phyloP scores from a whole-genome alignment of 306 rosid species.

The Phaseolus lunatus region DNA sequence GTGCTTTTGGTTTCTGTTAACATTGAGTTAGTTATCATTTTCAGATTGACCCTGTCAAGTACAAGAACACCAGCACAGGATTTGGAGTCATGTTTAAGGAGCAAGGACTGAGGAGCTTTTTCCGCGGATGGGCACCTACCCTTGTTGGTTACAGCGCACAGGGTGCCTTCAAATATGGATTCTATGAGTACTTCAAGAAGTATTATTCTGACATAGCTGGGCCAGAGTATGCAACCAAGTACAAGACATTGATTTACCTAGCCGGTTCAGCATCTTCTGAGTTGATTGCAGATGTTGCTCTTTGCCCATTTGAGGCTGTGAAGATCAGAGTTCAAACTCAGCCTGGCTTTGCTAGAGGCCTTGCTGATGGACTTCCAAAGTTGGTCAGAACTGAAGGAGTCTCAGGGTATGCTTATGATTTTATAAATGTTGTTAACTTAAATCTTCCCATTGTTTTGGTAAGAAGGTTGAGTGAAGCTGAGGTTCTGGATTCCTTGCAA shows the following conservation, averaged over 20 bases:
- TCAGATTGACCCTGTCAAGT: constrained; percentile 85
- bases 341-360: constrained; percentile 89
- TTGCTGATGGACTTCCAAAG: constrained; percentile 89
- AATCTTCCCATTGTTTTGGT: not conserved
- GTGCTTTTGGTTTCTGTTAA: constrained; percentile 1
- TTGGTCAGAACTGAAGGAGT: constrained; percentile 81
- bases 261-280: constrained; percentile 97
- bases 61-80: constrained; percentile 78
- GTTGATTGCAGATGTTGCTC: constrained; percentile 89
- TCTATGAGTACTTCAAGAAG: constrained; percentile 90
- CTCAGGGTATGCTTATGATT: constrained; percentile 65
- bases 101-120: constrained; percentile 82
- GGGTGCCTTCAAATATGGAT: constrained; percentile 95
- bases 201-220: constrained; percentile 92
- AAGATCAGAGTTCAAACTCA: constrained; percentile 96
- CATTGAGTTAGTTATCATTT: constrained; percentile 1
- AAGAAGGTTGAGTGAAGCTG: not conserved
- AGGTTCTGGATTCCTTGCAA: not conserved
- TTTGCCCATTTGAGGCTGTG: constrained; percentile 93
- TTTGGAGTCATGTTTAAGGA: constrained; percentile 82
- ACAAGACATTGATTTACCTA: constrained; percentile 94
- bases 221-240: constrained; percentile 83
- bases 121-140: constrained; percentile 95
- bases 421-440: not conserved
- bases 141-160: constrained; percentile 90